Percentiles rank a stretch among this genome's conserved stretches.
Evolutionary conservation across 225 moss, liverwort and hornwort genomes (phyloP).

Genomic region (Physcomitrellopsis africana): DNA sequence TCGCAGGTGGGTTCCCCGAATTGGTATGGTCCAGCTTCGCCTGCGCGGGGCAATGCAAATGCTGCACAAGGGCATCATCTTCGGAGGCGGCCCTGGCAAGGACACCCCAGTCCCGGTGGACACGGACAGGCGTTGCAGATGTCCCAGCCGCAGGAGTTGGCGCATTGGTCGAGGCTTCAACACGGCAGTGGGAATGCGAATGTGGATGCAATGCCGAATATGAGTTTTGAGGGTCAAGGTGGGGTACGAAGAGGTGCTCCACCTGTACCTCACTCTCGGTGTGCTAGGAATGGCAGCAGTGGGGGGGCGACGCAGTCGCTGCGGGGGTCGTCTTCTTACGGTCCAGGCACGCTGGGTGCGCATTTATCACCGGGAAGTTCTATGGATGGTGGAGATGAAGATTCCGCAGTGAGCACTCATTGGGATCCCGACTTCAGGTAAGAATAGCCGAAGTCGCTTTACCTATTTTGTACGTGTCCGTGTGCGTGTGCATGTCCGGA

Average conservation of each 20-base stretch:
- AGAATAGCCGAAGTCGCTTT: not conserved
- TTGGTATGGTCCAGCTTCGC: slow-evolving; percentile 50
- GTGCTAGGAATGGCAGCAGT: slow-evolving; percentile 45
- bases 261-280: slow-evolving; percentile 42
- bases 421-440: slow-evolving; percentile 64
- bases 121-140: slow-evolving; percentile 35
- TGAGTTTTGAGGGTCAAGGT: slow-evolving; percentile 39
- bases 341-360: slow-evolving; percentile 50
- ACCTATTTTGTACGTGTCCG: too few species aligned
- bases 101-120: slow-evolving; percentile 38
- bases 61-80: slow-evolving; percentile 54
- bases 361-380: slow-evolving; percentile 47
- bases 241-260: slow-evolving; percentile 48
- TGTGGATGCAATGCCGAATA: slow-evolving; percentile 35
- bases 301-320: slow-evolving; percentile 33
- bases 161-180: slow-evolving; percentile 58
- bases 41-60: slow-evolving; percentile 56
- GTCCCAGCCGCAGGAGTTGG: slow-evolving; percentile 36
- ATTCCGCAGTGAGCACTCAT: slow-evolving; percentile 43
- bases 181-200: slow-evolving; percentile 43
- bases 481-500: too few species aligned
- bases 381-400: slow-evolving; percentile 50
- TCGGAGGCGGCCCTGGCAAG: slow-evolving; percentile 54
- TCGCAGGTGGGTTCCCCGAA: slow-evolving; percentile 48
- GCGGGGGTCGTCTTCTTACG: slow-evolving; percentile 39